Conservation (phyloP, 345 rosid species). For the Pistacia integerrima region DNA sequence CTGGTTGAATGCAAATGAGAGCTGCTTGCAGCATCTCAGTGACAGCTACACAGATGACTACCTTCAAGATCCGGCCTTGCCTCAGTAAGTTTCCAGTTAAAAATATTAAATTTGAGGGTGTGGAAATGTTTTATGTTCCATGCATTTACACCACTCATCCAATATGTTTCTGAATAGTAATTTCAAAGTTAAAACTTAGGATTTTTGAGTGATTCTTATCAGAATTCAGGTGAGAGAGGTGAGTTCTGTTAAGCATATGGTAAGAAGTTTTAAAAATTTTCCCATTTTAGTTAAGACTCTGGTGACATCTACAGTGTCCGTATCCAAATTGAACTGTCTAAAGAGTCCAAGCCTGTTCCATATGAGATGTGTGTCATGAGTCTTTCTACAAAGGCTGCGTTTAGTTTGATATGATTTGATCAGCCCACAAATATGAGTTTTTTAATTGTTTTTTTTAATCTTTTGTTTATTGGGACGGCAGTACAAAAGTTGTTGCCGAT, state of each 20-base stretch:
- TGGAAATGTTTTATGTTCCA: constrained; percentile 9
- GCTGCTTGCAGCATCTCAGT: constrained; percentile 54
- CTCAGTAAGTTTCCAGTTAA: constrained; percentile 55
- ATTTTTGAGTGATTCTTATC: background rate
- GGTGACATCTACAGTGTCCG: constrained; percentile 5
- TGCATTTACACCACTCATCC: background rate
- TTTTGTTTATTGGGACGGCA: background rate
- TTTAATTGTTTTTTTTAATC: background rate
- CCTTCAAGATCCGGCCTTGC: constrained; percentile 65
- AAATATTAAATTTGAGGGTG: background rate
- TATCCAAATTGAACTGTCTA: constrained; percentile 31
- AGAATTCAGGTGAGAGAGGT: background rate
- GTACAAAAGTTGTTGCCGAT: constrained; percentile 21
- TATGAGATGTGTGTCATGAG: background rate
- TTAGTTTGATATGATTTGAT: background rate
- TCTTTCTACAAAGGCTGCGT: background rate
- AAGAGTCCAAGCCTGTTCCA: constrained; percentile 1
- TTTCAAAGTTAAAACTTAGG: background rate
- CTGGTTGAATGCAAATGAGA: constrained; percentile 76
- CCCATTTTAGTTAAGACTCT: constrained; percentile 4
- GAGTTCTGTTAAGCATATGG: background rate
- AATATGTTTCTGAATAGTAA: background rate
- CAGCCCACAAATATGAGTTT: background rate
- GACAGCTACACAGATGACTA: constrained; percentile 53
- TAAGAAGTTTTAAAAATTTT: background rate